Conservation (phyloP, 1,139 yeast genomes). For the Suhomyces choctaworum region DNA sequence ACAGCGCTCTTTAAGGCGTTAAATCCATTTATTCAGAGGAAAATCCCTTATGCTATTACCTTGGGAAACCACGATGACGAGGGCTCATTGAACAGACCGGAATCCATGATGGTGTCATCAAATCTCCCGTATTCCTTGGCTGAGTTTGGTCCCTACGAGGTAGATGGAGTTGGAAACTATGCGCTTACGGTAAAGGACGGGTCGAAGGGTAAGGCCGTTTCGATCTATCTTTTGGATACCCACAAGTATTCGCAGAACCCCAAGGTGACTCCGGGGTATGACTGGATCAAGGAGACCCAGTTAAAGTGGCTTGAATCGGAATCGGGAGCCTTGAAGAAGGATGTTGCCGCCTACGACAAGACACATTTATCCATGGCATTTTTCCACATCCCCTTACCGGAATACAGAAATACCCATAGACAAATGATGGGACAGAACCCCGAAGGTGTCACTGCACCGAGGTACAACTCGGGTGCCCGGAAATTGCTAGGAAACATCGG, state of each 20-base stretch:
- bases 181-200: slow-evolving; percentile 49
- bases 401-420: slow-evolving; percentile 53
- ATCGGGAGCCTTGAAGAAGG: slow-evolving; percentile 31
- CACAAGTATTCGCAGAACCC: slow-evolving; percentile 70
- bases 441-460: slow-evolving; percentile 81
- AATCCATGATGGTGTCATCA: slow-evolving; percentile 57
- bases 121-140: slow-evolving; percentile 69
- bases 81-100: slow-evolving; percentile 61
- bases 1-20: slow-evolving; percentile 76
- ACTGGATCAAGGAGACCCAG: slow-evolving; percentile 79
- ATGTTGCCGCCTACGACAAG: slow-evolving; percentile 34
- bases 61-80: slow-evolving; percentile 87
- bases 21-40: slow-evolving; percentile 63
- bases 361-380: slow-evolving; percentile 78
- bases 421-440: slow-evolving; percentile 57
- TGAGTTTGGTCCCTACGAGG: slow-evolving; percentile 58
- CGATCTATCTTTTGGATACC: slow-evolving; percentile 77
- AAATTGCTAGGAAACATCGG: slow-evolving; percentile 59
- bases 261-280: slow-evolving; percentile 74
- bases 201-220: slow-evolving; percentile 47
- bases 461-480: slow-evolving; percentile 65
- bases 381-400: slow-evolving; percentile 91
- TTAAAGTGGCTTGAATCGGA: slow-evolving; percentile 56
- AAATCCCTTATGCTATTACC: slow-evolving; percentile 78
- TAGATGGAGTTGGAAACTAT: slow-evolving; percentile 83